Base-by-base conservation (phyloP, 192 early-diverging fungal genomes). In the Rhizophagus prolifer region DNA sequence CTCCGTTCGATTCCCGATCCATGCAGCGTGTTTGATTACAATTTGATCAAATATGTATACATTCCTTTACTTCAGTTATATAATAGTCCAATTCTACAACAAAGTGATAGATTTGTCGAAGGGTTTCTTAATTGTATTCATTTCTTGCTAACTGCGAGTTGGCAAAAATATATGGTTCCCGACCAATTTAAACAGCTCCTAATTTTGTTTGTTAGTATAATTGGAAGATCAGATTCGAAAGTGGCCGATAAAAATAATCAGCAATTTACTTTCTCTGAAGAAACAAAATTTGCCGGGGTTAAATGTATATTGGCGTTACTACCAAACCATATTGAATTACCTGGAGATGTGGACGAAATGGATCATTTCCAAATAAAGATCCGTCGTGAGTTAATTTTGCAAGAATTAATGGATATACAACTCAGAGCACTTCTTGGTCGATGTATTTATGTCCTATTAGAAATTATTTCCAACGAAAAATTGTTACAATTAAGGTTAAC, bases 401-500 rank as follows among this genome's bases (percentile, higher is more conserved):
- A 70, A n/a, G 67, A 73, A 31, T 28, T 80, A 19, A 38, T 54
- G 28, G 34, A 69, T 13, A 64, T 74, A 9, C n/a, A 41, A 9
- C 78, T 76, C 9, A 54, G 75, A 31, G 71, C 70, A 2, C 54
- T 75, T 4, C 26, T 80, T 8, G 77, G 76, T 34, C 75, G 72
- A 21, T 67, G 50, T 66, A 59, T 82, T 34, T 54, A 41, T 12
- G 38, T 68, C 9, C 59, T 84, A 7, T 47, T 79, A 2, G 68
- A 76, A 26, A 34, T 76, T 38, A 61, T 75, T 8, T 46, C 60
- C 13, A 63, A 58, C 16, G 82, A 81, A 34, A 78, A 72, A 3
- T 62, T 77, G 30, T 70, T 81, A 4, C 74, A 79, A 23, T 50
- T 86, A 13, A 70, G 85, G 69, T 2, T 86, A 21, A 62, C 46